A percentile compares a stretch with the other conserved stretches of the same genome.
Evolutionary conservation across 2,329 filamentous ascomycete genomes (phyloP).

Genomic region (Tolypocladium guangdongense): DNA sequence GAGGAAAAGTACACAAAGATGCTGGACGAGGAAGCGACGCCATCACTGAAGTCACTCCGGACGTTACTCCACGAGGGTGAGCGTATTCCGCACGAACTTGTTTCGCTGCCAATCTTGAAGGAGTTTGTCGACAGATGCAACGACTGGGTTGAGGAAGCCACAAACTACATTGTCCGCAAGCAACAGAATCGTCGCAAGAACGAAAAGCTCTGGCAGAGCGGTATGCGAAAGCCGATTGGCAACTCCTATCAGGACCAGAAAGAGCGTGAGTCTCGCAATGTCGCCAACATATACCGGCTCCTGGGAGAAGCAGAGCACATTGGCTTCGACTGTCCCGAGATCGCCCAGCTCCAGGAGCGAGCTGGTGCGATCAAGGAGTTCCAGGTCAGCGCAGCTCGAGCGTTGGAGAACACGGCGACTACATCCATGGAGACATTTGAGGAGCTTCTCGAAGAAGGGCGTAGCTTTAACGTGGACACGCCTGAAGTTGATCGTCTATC

Average conservation of each 20-base stretch:
- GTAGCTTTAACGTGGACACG: slow-evolving; percentile 82
- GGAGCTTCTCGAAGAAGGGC: slow-evolving; percentile 81
- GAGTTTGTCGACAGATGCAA: slow-evolving; percentile 93
- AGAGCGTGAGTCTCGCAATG: slow-evolving; percentile 74
- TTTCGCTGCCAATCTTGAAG: slow-evolving; percentile 69
- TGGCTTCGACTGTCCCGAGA: slow-evolving; percentile 89
- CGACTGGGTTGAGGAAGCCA: slow-evolving; percentile 95
- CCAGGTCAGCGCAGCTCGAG: slow-evolving; percentile 61
- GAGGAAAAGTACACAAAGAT: slow-evolving; percentile 79
- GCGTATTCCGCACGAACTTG: slow-evolving; percentile 83
- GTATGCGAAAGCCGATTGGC: slow-evolving; percentile 57
- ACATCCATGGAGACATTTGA: slow-evolving; percentile 68
- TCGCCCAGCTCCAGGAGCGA: slow-evolving; percentile 73
- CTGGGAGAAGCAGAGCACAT: slow-evolving; percentile 75
- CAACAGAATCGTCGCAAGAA: slow-evolving; percentile 95
- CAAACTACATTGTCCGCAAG: slow-evolving; percentile 91
- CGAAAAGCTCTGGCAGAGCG: slow-evolving; percentile 74
- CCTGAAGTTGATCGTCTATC: slow-evolving; percentile 79
- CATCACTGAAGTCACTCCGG: slow-evolving; percentile 76
- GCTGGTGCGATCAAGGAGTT: slow-evolving; percentile 77
- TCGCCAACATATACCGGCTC: slow-evolving; percentile 79
- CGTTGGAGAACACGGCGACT: slow-evolving; percentile 54
- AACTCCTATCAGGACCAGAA: slow-evolving; percentile 55
- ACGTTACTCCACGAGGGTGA: slow-evolving; percentile 85
- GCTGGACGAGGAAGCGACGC: slow-evolving; percentile 72